Conservation (phyloP, 192 early-diverging fungal species). For the Gonapodya sp. region DNA sequence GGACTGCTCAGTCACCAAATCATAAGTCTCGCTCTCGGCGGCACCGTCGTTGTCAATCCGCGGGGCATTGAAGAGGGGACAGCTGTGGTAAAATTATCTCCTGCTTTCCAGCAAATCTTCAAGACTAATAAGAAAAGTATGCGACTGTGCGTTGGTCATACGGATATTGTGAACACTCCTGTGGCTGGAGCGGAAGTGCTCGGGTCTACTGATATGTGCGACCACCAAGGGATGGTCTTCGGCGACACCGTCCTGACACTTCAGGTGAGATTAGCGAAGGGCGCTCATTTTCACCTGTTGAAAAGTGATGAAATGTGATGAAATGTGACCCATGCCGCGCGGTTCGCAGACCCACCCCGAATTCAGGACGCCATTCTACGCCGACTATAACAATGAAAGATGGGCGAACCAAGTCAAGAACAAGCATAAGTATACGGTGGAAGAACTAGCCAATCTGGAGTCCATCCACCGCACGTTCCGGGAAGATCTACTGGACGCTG, state of each 20-base stretch:
- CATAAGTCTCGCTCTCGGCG: not conserved
- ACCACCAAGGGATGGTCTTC: not conserved
- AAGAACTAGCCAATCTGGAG: not conserved
- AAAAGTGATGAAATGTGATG: too few species aligned
- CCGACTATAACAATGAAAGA: not conserved
- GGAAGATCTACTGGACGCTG: not conserved
- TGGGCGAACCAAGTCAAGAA: not conserved
- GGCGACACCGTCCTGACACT: not conserved
- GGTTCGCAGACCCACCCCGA: not conserved
- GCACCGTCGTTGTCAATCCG: not conserved
- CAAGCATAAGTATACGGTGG: not conserved
- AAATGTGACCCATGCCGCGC: too few species aligned
- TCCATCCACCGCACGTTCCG: not conserved
- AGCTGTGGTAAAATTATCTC: not conserved
- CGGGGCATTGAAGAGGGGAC: not conserved
- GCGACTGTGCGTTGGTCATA: not conserved
- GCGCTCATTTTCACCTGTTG: too few species aligned
- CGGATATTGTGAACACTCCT: not conserved
- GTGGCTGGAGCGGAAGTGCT: not conserved
- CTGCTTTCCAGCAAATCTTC: not conserved
- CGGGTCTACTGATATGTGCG: not conserved
- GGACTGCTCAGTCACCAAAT: too few species aligned
- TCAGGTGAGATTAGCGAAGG: not conserved
- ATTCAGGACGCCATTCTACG: not conserved
- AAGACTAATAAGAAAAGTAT: not conserved